phyloP scores from a whole-genome alignment of 169 alveolate species.

The Plasmodium billcollinsi region DNA sequence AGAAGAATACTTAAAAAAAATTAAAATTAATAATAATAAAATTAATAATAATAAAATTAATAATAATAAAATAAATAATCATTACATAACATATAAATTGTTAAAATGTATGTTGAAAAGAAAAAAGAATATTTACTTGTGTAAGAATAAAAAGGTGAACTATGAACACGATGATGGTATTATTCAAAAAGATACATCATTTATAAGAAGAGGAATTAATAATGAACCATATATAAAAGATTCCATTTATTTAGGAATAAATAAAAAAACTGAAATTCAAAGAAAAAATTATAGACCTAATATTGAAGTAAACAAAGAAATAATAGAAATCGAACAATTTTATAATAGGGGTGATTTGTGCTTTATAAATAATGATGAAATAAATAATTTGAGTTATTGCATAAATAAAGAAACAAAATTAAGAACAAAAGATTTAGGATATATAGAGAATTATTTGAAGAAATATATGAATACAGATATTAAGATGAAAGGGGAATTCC shows the following conservation, averaged over 20 bases:
- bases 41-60: neutral
- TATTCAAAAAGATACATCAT: neutral
- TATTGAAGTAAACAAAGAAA: neutral
- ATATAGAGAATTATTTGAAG: neutral
- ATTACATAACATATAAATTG: constrained; percentile 39
- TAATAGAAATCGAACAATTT: neutral
- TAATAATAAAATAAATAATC: neutral
- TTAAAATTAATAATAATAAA: too few species aligned
- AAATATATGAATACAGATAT: neutral
- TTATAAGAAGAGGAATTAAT: neutral
- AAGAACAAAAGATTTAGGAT: neutral
- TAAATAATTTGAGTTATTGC: neutral
- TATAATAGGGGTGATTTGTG: neutral
- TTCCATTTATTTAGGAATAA: neutral
- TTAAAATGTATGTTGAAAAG: constrained; percentile 40
- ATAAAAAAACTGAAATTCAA: neutral
- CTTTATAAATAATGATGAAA: neutral
- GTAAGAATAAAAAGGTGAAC: constrained; percentile 1
- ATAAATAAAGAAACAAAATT: neutral
- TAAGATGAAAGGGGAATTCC: neutral
- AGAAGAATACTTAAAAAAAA: too few species aligned
- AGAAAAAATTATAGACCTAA: neutral
- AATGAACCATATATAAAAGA: neutral
- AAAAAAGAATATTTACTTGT: constrained; percentile 11
- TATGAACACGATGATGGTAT: neutral